Base-by-base conservation (phyloP, 2,329 filamentous ascomycete species). In the Verticillium tricorpus region DNA sequence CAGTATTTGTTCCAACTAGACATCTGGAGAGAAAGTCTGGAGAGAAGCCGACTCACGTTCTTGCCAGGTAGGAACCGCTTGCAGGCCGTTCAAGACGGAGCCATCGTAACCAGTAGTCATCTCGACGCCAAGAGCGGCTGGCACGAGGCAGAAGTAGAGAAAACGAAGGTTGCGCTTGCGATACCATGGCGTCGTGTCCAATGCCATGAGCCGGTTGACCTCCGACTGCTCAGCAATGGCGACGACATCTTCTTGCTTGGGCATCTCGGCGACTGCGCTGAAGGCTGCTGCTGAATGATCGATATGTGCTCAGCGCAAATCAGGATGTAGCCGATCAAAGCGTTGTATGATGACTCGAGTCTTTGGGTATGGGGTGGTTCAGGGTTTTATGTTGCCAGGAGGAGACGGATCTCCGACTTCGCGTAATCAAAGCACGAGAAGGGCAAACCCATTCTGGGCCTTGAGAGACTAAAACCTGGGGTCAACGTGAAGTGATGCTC, bases 31-130 rank as follows among this genome's bases (percentile, higher is more conserved):
- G 32, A 39, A 12, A n/a, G n/a, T n/a, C 28, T n/a, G 28, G 12
- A 19, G n/a, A 12, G 32, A 39, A 12, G 56, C 4, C 11, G 31
- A 59, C 60, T 54, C 19, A 59, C 60, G 79, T 8, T 72, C 71
- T 34, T 78, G 71, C 77, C 77, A 80, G 11, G 72, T 69, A 0
- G 70, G 65, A 1, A 80, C 68, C 0, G 76, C 71, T 63, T 83
- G 80, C 1, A 83, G 66, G 8, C 76, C 77, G 62, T 82, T 82
- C 73, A 82, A 78, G 72, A 83, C 78, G 19, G 75, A 77, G 3
- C 78, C 78, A 66, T 82, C 79, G 58, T 80, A 82, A 2, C 79
- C 79, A 60, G 77, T 80, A 9, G 81, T 82, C 54, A 71, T 71
- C 37, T 73, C 72, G 0, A 71, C 71, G 4, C 73, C 69, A 54